These are phyloP conservation scores for Metrosideros polymorpha DNA, from an alignment of 441 rosid species.

Conservation along the genomic window DNA sequence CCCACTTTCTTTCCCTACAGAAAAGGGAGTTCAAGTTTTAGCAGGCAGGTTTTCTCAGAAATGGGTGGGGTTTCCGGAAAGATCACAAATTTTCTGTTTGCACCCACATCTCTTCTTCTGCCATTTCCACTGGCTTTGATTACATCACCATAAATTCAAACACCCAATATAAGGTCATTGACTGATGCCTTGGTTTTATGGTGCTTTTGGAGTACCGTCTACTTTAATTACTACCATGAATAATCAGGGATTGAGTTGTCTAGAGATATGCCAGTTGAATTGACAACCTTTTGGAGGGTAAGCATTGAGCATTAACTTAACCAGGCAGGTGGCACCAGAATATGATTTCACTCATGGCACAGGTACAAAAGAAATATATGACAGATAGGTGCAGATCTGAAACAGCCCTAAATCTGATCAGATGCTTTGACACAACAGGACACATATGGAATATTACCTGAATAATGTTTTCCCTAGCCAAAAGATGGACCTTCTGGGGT, in stretches of 20 bases:
- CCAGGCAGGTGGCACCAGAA: not conserved
- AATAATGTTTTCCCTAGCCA: constrained; percentile 70
- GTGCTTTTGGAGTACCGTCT: not conserved
- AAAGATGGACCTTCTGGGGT: constrained; percentile 85
- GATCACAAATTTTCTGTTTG: not conserved
- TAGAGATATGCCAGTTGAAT: not conserved
- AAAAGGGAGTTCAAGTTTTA: not conserved
- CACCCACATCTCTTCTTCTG: not conserved
- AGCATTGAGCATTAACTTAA: not conserved
- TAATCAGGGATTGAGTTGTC: not conserved
- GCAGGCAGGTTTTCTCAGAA: not conserved
- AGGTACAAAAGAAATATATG: not conserved
- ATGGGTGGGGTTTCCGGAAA: not conserved
- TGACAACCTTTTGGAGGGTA: not conserved
- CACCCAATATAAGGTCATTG: not conserved
- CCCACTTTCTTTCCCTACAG: not conserved
- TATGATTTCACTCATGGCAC: not conserved
- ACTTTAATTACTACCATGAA: not conserved
- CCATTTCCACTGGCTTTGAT: not conserved
- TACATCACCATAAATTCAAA: not conserved
- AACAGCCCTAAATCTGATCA: not conserved
- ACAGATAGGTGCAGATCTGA: not conserved
- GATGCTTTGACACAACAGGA: not conserved
- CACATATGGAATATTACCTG: constrained; percentile 35
- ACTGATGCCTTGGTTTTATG: not conserved